Conservation (phyloP, 1,139 yeast genomes). For the Candida sp. region DNA sequence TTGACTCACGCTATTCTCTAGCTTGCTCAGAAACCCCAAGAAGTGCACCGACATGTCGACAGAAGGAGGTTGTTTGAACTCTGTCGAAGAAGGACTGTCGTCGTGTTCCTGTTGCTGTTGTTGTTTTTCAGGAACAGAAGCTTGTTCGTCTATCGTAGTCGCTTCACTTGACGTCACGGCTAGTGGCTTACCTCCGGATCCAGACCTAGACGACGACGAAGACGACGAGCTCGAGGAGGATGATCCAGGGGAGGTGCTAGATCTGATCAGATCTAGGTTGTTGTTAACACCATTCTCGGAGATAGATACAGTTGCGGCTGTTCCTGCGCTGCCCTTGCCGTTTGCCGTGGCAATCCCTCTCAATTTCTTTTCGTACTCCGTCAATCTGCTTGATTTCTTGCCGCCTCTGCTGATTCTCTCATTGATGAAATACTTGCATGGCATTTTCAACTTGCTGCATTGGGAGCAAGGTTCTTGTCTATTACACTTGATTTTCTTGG, state of each 20-base stretch:
- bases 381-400: slow-evolving; percentile 26
- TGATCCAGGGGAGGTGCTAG: neutral
- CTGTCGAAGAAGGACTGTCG: neutral
- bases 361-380: slow-evolving; percentile 13
- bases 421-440: slow-evolving; percentile 60
- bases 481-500: slow-evolving; percentile 63
- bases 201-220: neutral
- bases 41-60: slow-evolving; percentile 2
- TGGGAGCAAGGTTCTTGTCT: slow-evolving; percentile 55
- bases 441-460: slow-evolving; percentile 46
- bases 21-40: neutral
- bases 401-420: slow-evolving; percentile 58
- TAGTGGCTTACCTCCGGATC: neutral
- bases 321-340: too few relatives aligned
- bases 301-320: neutral
- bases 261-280: neutral
- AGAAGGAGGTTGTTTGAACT: slow-evolving; percentile 4
- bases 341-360: too few relatives aligned
- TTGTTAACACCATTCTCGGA: too few relatives aligned
- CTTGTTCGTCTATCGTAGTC: slow-evolving; percentile 4
- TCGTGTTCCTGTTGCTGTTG: neutral
- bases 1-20: too few relatives aligned
- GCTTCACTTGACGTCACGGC: slow-evolving; percentile 2
- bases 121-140: neutral
- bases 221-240: neutral